Base-by-base conservation (phyloP, 306 rosid genomes). In the Dalbergia cochinchinensis region DNA sequence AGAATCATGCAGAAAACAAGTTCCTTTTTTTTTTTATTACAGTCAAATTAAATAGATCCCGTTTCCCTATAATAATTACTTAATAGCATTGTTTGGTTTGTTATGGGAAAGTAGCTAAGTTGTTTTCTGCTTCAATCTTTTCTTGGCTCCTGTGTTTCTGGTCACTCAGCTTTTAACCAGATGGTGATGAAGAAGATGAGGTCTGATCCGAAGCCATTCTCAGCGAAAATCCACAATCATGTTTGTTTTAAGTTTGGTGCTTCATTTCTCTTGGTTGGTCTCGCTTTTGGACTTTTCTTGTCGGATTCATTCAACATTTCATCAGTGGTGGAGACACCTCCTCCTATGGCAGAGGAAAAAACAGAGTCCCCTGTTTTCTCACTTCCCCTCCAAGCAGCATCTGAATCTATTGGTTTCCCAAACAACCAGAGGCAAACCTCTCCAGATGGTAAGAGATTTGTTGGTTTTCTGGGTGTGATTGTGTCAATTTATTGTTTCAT, bases 161-260 rank as follows among this genome's bases (percentile, higher is more conserved):
- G 59, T 39, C 8, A 22, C 65, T 55, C 78, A 41, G 61, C 19
- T 61, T 5, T 64, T 75, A 22, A 31, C 22, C 33, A 47, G 4
- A 78, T 83, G 86, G 79, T 71, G 80, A 84, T 79, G 74, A 76
- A 84, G 78, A 76, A 39, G n/a, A 22, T 79, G 75, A 79, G 72
- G 77, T 83, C 78, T 67, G 86, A 83, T 78, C 12, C 50, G 10
- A 69, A 41, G 16, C 59, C 65, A 69, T 69, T 79, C 58, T 54
- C 78, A 1, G 19, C 79, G 65, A 82, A 84, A 74, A 84, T 69
- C 15, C 78, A 84, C n/a, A 84, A 69, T 35, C 78, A 61, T 70
- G 3, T 69, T 0, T 75, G 78, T 63, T 81, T 70, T 8, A 84
- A 79, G 69, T 74, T 84, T 34, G 87, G 75, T 34, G 60, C 55